Evolutionary conservation across 306 rosid species (phyloP), one percentile per base, ranked within the genome.

Genomic region (Pachyrhizus erosus): DNA sequence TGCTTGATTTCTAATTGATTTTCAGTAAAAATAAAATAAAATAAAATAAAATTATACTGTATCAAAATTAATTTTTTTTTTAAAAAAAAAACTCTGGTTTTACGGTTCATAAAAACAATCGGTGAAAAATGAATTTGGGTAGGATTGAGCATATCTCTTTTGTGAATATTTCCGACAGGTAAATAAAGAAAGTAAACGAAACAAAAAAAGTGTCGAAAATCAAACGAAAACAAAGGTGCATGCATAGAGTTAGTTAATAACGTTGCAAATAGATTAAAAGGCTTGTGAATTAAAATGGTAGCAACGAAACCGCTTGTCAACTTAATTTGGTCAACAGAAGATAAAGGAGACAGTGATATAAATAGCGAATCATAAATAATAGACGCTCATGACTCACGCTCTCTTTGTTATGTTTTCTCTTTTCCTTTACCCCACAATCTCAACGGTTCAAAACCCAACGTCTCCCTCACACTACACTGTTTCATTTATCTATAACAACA

Each of bases 361-460:
- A 15, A 60, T n/a, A 60, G 74, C 18, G 15, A 65, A 51, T 29
- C 15, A 29, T 42, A 73, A 64, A 64, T 24, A 29, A 55, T 31
- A 64, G 66, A 79, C 80, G 87, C 60, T 48, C 52, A 46, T 2
- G 39, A 0, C 77, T 83, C 83, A 83, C 87, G 87, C 87, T 79
- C 87, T 80, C 87, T 45, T 57, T 54, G 67, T 5, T 46, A 13
- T 26, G 17, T 67, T 52, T 66, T 34, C 29, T 62, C 10, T 26
- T 80, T 70, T 58, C 13, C 37, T 75, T 80, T 67, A 6, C 85
- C 79, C 84, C 71, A 85, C 88, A 76, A 85, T 42, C 76, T 58
- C 84, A 85, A 85, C 88, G 88, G 85, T 5, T 54, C 71, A 85
- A 85, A 85, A 80, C 18, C 31, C 60, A 80, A 85, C 88, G 83